Base-by-base conservation (phyloP, 1,139 yeast genomes). In the Groenewaldozyma auringiensis region DNA sequence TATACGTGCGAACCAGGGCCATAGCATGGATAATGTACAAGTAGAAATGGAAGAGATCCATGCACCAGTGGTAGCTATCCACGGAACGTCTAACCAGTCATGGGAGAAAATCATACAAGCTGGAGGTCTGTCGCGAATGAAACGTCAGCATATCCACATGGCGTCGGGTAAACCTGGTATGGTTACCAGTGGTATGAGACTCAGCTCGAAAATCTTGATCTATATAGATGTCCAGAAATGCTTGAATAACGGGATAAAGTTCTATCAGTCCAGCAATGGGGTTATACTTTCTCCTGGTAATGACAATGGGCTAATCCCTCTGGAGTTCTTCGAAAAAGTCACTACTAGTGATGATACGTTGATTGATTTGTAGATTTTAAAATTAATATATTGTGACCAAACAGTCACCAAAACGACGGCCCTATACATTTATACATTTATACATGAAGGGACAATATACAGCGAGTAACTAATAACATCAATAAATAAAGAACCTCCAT, bases 1-100 rank as follows among this genome's bases (percentile, higher is more conserved):
- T 34, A 83, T 92, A 13, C 78, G 96, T 59, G 98, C 98, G 1
- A 82, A 81, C 47, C 98, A 92, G 63, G 98, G 98, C 6, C 98
- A 92, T 62, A 80, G 95, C 0, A 67, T 92, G 13, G 29, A 25
- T 11, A 6, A 25, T 25, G 11, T 25, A 8, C 55, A 64, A 22
- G 73, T 83, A 0, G 72, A 73, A 14, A 75, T 75, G 34, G 71
- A 76, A 21, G 71, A 68, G 11, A 63, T 69, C 6, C 65, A 73
- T 43, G 82, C 68, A 3, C 41, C 76, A 0, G 45, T 49, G 0
- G 56, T 60, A 2, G 72, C 86, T 3, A 78, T 85, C 33, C 98
- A 94, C 61, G 98, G 98, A 4, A 92, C 98, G 0, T 78, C 71
- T 51, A 49, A 48, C n/a, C 60, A 63, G 3, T 78, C 76, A 20